Base-by-base conservation (phyloP, 768 basidiomycete species). In the Phallus indusiatus region DNA sequence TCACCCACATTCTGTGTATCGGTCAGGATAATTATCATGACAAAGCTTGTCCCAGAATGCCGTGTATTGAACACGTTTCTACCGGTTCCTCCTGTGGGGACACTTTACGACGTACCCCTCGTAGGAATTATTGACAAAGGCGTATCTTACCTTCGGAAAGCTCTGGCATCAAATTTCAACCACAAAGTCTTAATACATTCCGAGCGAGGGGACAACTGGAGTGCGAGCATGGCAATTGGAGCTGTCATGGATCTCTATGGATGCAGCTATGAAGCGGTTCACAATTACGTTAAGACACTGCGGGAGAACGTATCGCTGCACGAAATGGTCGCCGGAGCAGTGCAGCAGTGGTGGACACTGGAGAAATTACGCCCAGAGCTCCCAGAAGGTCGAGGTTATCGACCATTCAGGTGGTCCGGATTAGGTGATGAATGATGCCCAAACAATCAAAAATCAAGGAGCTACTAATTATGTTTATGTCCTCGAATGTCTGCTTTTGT, bases 1-100 rank as follows among this genome's bases (percentile, higher is more conserved):
- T 58, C 21, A 58, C 56, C 16, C 56, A 58, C 34, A 34, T 58
- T 17, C n/a, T 58, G 17, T 58, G 47, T 21, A 33, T 58, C 17
- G 42, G 42, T 42, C 42, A n/a, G 17, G 8, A 11, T 9, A n/a
- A 7, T 14, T 58, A 58, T 35, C 47, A 50, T 37, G 56, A 58
- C 21, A 47, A 49, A 16, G 14, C 49, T 14, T 47, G 28, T n/a
- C 47, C 56, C 14, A 49, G n/a, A n/a, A n/a, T 33, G n/a, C 18
- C 22, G 17, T 51, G 16, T 42, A 28, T 33, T 24, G 47, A 33
- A 22, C 46, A 47, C 21, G 17, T 18, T 42, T 42, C 42, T 42
- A 2, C 42, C 5, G 9, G 42, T 42, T 11, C 42, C 42, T 11
- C 14, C 42, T 42, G 42, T n/a, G 4, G 42, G 12, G n/a, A 10